Evolutionary conservation across 306 rosid species (phyloP).

Genomic region (Lagenaria siceraria): DNA sequence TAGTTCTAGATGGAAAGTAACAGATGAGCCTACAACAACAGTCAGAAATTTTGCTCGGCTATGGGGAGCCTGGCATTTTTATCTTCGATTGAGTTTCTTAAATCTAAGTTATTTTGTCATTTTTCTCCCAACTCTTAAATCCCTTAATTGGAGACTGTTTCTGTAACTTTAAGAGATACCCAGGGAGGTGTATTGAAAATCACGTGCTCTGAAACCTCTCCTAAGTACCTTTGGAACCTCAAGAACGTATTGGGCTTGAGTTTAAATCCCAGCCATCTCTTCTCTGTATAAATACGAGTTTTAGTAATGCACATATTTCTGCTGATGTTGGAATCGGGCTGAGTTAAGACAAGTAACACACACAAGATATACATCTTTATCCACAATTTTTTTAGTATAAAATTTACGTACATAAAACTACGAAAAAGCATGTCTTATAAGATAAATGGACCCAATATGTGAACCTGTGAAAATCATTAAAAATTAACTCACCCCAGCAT

Average conservation of each 20-base stretch:
- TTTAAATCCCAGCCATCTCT: neutral
- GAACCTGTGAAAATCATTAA: neutral
- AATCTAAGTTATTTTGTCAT: no score
- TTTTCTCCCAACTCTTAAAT: neutral
- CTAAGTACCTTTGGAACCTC: no score
- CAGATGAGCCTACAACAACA: neutral
- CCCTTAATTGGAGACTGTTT: no score
- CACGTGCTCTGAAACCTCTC: no score
- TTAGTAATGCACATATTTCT: neutral
- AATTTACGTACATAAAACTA: neutral
- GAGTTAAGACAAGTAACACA: neutral
- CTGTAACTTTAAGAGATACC: no score
- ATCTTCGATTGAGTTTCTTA: no score
- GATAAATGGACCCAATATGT: neutral
- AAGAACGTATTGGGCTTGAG: no score
- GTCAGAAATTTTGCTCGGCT: no score
- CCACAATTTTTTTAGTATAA: neutral
- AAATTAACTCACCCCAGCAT: slow-evolving; percentile 67
- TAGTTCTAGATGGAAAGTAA: neutral
- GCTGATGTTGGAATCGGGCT: no score
- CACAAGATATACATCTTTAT: neutral
- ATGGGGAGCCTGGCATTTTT: no score
- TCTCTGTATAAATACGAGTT: neutral
- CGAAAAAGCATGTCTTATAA: neutral
- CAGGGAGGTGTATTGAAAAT: no score